These are phyloP conservation scores for Starmerella riodocensis DNA, from an alignment of 805 yeast genomes.

Conservation along the genomic window DNA sequence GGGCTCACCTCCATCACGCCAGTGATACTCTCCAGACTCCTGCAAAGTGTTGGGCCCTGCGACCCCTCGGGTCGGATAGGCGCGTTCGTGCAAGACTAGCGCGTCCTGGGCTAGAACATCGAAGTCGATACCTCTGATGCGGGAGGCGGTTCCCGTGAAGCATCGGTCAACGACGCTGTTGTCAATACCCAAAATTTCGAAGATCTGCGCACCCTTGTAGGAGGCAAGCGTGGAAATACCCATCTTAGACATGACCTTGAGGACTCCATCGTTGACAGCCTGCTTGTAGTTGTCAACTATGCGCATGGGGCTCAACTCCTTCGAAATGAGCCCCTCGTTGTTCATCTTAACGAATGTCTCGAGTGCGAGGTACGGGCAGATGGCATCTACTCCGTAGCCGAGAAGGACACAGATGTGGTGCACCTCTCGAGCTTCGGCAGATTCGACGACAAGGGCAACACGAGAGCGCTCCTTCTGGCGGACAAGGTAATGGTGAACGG, in stretches of 20 bases:
- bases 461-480: constrained; percentile 92
- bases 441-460: constrained; percentile 81
- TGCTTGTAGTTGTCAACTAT: constrained; percentile 67
- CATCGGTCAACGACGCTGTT: constrained; percentile 90
- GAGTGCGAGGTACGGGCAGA: constrained; percentile 85
- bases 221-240: constrained; percentile 96
- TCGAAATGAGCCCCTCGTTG: constrained; percentile 48
- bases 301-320: constrained; percentile 41
- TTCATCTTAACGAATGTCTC: constrained; percentile 80
- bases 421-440: constrained; percentile 95
- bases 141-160: constrained; percentile 93
- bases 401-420: constrained; percentile 89
- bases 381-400: constrained; percentile 96
- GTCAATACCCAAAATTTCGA: constrained; percentile 92
- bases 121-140: constrained; percentile 90
- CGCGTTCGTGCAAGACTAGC: constrained; percentile 81
- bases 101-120: constrained; percentile 96
- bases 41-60: constrained; percentile 64
- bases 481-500: constrained; percentile 92
- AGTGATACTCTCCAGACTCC: constrained; percentile 93
- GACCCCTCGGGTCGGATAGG: constrained; percentile 67
- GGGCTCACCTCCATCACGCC: constrained; percentile 97
- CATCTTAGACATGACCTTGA: constrained; percentile 98
- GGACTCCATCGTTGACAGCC: constrained; percentile 79
- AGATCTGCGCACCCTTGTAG: constrained; percentile 98